phyloP scores from a whole-genome alignment of 2,329 filamentous ascomycete genomes.

The Nemania sp. region DNA sequence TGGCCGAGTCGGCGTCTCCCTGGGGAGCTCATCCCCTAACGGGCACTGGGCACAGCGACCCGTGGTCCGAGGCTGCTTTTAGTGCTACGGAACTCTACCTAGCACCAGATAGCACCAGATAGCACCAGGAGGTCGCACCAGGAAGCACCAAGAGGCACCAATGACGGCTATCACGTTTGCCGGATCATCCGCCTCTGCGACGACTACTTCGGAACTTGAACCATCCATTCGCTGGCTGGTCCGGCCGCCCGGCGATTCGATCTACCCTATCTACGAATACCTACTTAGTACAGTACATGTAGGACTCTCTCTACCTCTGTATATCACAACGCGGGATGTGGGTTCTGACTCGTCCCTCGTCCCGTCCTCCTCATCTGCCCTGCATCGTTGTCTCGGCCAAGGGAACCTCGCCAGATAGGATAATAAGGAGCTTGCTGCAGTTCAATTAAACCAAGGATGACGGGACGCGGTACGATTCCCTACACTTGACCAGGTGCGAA shows the following conservation, averaged over 20 bases:
- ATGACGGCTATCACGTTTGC: conserved; percentile 19
- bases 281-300: too few species aligned
- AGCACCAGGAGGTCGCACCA: too few species aligned
- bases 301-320: too few species aligned
- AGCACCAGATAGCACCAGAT: too few species aligned
- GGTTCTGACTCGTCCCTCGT: conserved; percentile 28
- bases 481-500: too few species aligned
- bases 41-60: too few species aligned
- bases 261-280: not conserved
- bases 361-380: not conserved
- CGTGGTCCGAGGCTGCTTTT: too few species aligned
- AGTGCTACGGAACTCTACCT: too few species aligned
- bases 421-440: not conserved
- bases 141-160: not conserved
- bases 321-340: not conserved
- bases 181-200: conserved; percentile 22
- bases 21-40: too few species aligned
- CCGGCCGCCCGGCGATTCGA: conserved; percentile 14
- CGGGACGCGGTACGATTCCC: too few species aligned
- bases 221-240: conserved; percentile 16
- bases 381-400: conserved; percentile 23
- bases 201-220: conserved; percentile 14
- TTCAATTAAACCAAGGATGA: not conserved
- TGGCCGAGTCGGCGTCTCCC: too few species aligned
- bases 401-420: conserved; percentile 11